Base-by-base conservation (phyloP, 2,329 filamentous ascomycete genomes). In the Chrysosporium keratinophilum region DNA sequence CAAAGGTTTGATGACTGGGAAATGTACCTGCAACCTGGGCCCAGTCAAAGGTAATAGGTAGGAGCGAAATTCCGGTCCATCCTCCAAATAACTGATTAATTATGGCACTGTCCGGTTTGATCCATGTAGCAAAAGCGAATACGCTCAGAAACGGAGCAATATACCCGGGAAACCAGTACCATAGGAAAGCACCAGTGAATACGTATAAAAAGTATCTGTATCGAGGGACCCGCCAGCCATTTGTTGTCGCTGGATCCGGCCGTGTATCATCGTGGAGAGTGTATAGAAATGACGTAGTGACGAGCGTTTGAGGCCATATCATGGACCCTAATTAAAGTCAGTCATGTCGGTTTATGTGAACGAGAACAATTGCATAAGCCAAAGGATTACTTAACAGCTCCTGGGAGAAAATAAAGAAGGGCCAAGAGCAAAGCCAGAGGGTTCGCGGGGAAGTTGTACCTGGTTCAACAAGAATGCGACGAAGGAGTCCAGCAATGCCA, bases 1-100 rank as follows among this genome's bases (percentile, higher is more conserved):
- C 23, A 7, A 28, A 28, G 23, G 3, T 34, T 14, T 33, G 28
- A 2, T 12, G 7, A 34, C 20, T 14, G 2, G 12, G 14, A 17
- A 4, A 42, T 40, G 87, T 77, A 56, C 54, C 54, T 20, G 54
- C 42, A 28, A 56, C 39, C 60, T 87, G 82, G 4, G 82, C 84
- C 84, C 85, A 88, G 71, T 88, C 85, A 62, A 88, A 87, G 0
- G 84, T 87, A 33, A 88, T 79, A 1, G 85, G 84, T 5, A 88
- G 69, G 28, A 88, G 63, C 0, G 81, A 85, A 2, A 88, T 58
- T 0, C 85, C 85, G 0, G 81, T 84, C 47, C 74, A 75, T 1
- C 82, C 83, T 1, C 85, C 85, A 60, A 88, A 88, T 1, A 88
- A 63, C 64, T 88, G 84, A 59, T 88, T 89, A 39, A 88, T 68